Percentiles rank a stretch among this genome's conserved stretches.
phyloP scores from a whole-genome alignment of 2,329 filamentous ascomycete genomes.

The Scopulariopsis brevicaulis region DNA sequence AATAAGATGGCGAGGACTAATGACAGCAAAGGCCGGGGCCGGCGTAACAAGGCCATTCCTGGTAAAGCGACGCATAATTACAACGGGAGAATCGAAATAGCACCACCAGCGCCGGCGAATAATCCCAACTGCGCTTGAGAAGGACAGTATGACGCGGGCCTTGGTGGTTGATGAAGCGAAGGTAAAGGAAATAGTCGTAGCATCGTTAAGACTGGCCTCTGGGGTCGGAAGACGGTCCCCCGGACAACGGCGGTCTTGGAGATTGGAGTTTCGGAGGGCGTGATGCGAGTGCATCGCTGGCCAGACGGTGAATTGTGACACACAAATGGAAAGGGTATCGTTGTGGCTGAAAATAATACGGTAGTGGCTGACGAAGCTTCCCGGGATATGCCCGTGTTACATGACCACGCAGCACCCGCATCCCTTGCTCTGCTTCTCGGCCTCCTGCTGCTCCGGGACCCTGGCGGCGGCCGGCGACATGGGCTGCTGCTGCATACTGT shows the following conservation, averaged over 20 bases:
- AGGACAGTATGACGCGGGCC: background rate
- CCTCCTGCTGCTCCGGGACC: conserved; percentile 12
- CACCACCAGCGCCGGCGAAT: background rate
- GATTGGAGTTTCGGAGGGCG: conserved; percentile 15
- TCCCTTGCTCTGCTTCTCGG: conserved; percentile 26
- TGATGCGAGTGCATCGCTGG: conserved; percentile 13
- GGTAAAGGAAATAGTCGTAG: background rate
- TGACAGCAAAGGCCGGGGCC: background rate
- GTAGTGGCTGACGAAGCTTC: conserved; percentile 1
- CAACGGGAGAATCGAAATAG: background rate
- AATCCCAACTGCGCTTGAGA: background rate
- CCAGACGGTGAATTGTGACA: conserved; percentile 7
- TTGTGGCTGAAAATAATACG: conserved; percentile 1
- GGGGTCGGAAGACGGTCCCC: background rate
- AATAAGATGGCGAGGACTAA: background rate
- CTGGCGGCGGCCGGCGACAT: conserved; percentile 5
- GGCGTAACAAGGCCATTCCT: background rate
- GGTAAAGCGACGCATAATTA: background rate
- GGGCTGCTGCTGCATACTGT: conserved; percentile 13
- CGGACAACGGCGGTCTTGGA: background rate
- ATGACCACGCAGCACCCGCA: conserved; percentile 41
- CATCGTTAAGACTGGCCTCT: conserved; percentile 1
- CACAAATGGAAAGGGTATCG: background rate
- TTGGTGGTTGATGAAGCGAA: background rate
- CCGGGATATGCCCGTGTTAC: conserved; percentile 17